A percentile compares a stretch with the other conserved stretches of the same genome.
These are phyloP conservation scores for Trametes elegans DNA, from an alignment of 768 basidiomycete species.

Conservation along the genomic window DNA sequence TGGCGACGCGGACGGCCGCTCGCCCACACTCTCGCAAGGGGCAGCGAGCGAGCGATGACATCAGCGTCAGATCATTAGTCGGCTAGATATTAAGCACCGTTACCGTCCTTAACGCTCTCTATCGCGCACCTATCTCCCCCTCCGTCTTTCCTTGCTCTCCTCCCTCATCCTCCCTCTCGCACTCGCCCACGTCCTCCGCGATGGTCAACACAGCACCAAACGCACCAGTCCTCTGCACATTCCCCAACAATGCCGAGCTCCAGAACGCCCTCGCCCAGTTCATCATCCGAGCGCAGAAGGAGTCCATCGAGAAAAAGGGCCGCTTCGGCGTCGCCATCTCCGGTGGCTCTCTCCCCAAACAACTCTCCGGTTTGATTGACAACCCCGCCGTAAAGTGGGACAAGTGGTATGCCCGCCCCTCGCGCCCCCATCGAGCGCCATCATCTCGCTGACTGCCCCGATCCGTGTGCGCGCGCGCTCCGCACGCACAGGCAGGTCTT, in stretches of 20 bases:
- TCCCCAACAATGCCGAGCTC: conserved; percentile 55
- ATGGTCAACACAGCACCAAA: conserved; percentile 41
- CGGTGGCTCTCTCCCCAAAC: conserved; percentile 86
- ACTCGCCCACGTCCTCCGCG: neutral
- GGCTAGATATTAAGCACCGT: neutral
- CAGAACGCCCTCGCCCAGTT: conserved; percentile 72
- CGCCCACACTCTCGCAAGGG: neutral
- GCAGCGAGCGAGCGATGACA: conserved; percentile 7
- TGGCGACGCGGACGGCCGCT: neutral
- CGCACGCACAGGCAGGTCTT: conserved; percentile 79
- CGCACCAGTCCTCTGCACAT: conserved; percentile 71
- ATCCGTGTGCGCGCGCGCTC: neutral
- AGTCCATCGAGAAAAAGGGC: conserved; percentile 85
- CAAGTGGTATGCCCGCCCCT: conserved; percentile 67
- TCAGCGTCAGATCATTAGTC: conserved; percentile 3
- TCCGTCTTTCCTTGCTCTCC: neutral
- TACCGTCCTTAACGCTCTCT: neutral
- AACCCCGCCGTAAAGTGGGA: conserved; percentile 81
- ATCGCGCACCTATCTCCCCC: conserved; percentile 1
- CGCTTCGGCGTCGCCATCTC: conserved; percentile 92
- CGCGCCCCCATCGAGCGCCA: neutral
- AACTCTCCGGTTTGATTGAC: conserved; percentile 68
- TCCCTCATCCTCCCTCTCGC: neutral
- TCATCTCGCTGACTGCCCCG: conserved; percentile 2
- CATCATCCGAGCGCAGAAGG: conserved; percentile 83